phyloP scores from a whole-genome alignment of 495 filamentous ascomycete species.

The Immersiella caudata region DNA sequence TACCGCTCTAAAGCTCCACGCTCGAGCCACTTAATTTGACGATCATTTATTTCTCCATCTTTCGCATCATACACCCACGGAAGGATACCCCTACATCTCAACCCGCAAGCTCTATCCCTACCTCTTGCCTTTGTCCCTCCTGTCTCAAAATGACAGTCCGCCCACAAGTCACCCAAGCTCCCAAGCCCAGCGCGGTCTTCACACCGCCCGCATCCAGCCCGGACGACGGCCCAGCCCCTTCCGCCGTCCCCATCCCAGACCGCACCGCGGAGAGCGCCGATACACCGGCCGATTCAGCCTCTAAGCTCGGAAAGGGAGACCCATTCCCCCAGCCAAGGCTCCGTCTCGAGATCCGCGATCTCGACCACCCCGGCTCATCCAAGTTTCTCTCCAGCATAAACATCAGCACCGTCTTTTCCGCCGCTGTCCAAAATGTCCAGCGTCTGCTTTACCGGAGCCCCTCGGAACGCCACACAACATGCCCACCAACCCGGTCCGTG shows the following conservation, averaged over 20 bases:
- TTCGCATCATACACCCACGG: not conserved
- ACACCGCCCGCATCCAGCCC: not conserved
- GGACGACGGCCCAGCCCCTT: not conserved
- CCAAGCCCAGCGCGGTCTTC: constrained; percentile 19
- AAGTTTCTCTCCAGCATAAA: constrained; percentile 66
- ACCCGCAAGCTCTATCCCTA: constrained; percentile 6
- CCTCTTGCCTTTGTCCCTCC: not conserved
- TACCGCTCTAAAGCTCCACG: not conserved
- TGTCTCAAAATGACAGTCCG: constrained; percentile 20
- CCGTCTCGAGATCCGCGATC: constrained; percentile 69
- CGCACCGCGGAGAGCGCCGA: not conserved
- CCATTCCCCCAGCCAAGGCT: constrained; percentile 61
- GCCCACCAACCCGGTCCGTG: constrained; percentile 68
- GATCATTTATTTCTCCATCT: not conserved
- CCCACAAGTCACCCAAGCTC: constrained; percentile 18
- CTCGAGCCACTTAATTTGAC: not conserved
- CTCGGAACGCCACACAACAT: constrained; percentile 40
- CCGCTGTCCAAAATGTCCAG: constrained; percentile 67
- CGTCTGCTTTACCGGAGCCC: constrained; percentile 60
- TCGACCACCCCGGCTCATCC: constrained; percentile 62
- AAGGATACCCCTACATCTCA: not conserved
- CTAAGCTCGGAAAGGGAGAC: constrained; percentile 1
- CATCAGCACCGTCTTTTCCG: constrained; percentile 58
- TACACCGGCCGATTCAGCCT: not conserved
- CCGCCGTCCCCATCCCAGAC: constrained; percentile 20